Evolutionary conservation across 441 rosid species (phyloP), one percentile per base, ranked within the genome.

Genomic region (Gossypium trilobum): DNA sequence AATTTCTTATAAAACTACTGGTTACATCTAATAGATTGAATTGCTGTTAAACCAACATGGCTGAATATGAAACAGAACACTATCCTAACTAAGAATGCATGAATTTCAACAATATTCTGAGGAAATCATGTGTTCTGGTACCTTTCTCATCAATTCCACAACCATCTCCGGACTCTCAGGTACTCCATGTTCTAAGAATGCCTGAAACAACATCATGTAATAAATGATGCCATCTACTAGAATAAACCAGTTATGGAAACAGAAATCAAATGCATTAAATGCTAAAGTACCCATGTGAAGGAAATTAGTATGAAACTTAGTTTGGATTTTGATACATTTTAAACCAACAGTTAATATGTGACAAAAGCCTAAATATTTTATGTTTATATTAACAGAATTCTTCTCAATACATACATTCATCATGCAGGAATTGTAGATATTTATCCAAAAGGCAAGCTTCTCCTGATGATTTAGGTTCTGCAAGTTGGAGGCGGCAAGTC

Each of bases 391-490:
- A 20, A 50, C 23, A 42, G 61, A 74, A 63, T 39, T 29, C 36
- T 44, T 68, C 50, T 62, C 88, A 7, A 27, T 42, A 42, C 48
- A 42, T 81, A 86, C 97, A 80, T 91, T 91, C 96, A 93, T 87
- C 88, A 88, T 86, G 85, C 94, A 91, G 64, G 92, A 83, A 60
- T 91, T 93, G 80, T 93, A 93, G 63, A 84, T 81, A 82, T 90
- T 92, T 73, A 92, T 88, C 97, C 97, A 89, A 83, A 92, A 92
- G 1, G 97, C 97, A 74, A 93, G 89, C 81, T 89, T 93, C 86
- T 89, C 90, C 66, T 91, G 97, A 77, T 89, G 96, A 58, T 74
- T 88, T 59, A 88, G 89, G 69, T 83, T 83, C 75, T 79, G 75
- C 73, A 91, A 78, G 78, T 78, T 85, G 70, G 86, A 82, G 29